phyloP scores from a whole-genome alignment of 129 eudicot species.

The Centaurea solstitialis region DNA sequence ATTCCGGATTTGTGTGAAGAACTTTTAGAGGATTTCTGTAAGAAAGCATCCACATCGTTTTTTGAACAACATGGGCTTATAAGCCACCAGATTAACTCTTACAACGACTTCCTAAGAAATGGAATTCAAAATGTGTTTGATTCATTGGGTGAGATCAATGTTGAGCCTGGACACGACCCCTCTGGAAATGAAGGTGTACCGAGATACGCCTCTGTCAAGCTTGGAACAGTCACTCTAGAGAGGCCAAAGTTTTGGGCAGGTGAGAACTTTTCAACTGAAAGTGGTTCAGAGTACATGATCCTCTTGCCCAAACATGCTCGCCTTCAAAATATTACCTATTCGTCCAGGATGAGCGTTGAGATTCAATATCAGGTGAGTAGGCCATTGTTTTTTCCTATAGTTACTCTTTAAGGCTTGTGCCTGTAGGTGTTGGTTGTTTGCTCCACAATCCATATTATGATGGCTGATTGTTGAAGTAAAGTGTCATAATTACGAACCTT shows the following conservation, averaged over 20 bases:
- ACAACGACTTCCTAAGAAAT: conserved; percentile 61
- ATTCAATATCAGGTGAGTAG: conserved; percentile 57
- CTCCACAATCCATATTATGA: background rate
- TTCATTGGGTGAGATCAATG: conserved; percentile 63
- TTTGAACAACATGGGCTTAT: conserved; percentile 69
- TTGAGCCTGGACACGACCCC: conserved; percentile 71
- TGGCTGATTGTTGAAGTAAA: background rate
- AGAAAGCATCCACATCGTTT: conserved; percentile 63
- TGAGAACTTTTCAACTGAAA: conserved; percentile 56
- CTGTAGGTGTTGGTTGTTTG: background rate
- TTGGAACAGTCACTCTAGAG: conserved; percentile 76
- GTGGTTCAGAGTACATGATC: conserved; percentile 44
- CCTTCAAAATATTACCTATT: conserved; percentile 92
- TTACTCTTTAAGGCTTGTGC: background rate
- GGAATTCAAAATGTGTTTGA: conserved; percentile 76
- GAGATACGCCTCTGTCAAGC: conserved; percentile 62
- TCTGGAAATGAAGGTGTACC: conserved; percentile 62
- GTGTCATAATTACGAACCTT: background rate
- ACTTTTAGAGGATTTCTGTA: conserved; percentile 48
- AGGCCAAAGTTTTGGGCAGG: conserved; percentile 74
- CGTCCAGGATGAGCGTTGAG: conserved; percentile 71
- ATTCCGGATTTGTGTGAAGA: conserved; percentile 40
- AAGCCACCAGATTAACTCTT: conserved; percentile 85
- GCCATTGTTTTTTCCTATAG: conserved; percentile 2
- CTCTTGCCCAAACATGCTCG: conserved; percentile 88